Conservation (phyloP, 2,329 filamentous ascomycete genomes). For the Triangularia setosa region DNA sequence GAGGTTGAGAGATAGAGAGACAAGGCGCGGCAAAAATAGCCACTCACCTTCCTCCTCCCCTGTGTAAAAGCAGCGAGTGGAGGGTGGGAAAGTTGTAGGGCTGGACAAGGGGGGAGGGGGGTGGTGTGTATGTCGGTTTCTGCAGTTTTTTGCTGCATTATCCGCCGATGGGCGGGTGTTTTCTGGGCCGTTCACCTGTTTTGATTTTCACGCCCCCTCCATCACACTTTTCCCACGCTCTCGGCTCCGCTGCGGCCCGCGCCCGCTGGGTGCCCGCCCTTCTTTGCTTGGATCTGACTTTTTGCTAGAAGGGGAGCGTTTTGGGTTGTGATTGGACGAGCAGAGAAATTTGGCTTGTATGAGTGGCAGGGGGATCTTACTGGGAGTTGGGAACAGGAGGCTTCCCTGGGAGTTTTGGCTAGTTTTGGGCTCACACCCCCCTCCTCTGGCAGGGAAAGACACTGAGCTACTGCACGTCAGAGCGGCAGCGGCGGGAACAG, state of each 20-base stretch:
- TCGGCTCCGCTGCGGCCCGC: slow-evolving; percentile 13
- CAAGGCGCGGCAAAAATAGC: no score
- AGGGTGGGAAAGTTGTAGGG: no score
- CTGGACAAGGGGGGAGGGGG: not conserved
- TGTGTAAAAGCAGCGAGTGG: no score
- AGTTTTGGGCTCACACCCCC: not conserved
- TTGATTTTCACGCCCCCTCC: slow-evolving; percentile 26
- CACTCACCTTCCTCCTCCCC: no score
- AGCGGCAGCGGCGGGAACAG: not conserved
- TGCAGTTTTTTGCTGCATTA: slow-evolving; percentile 12
- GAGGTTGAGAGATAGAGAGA: no score
- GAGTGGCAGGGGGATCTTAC: not conserved
- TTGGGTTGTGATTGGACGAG: slow-evolving; percentile 53
- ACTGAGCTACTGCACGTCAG: not conserved
- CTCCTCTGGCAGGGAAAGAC: not conserved
- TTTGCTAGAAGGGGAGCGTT: slow-evolving; percentile 45
- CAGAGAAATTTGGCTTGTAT: no score
- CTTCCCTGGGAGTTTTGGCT: no score
- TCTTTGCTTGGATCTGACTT: slow-evolving; percentile 29
- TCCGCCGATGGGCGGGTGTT: not conserved
- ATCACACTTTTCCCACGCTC: not conserved
- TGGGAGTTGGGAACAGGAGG: not conserved
- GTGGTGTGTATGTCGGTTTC: slow-evolving; percentile 1
- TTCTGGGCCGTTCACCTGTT: no score
- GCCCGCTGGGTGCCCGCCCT: no score